Evolutionary conservation across 1,139 yeast genomes (phyloP).

Genomic region (Hyphopichia pseudoburtonii): DNA sequence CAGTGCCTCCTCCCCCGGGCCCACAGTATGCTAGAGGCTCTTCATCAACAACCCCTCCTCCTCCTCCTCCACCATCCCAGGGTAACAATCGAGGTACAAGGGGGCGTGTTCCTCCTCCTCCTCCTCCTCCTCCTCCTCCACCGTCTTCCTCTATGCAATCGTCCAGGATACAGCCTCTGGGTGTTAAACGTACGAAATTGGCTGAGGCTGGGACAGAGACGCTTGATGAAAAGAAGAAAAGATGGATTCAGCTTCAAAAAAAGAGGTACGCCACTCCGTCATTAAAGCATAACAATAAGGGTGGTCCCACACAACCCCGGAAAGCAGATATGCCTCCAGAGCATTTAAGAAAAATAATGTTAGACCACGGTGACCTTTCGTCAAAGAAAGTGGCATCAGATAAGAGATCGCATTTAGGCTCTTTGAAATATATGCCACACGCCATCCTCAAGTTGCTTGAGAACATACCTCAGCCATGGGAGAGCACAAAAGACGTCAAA

Average conservation of each 20-base stretch:
- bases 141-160: too few relatives aligned
- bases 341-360: conserved; percentile 81
- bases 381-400: conserved; percentile 82
- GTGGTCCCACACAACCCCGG: conserved; percentile 52
- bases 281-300: conserved; percentile 19
- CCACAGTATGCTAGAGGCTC: neutral
- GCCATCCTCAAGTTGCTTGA: conserved; percentile 86
- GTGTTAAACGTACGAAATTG: too few relatives aligned
- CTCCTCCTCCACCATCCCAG: conserved; percentile 22
- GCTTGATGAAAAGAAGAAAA: conserved; percentile 40
- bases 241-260: conserved; percentile 71
- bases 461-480: conserved; percentile 99
- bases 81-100: too few relatives aligned
- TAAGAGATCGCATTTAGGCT: conserved; percentile 85
- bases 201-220: conserved; percentile 6
- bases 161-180: too few relatives aligned
- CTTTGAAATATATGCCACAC: conserved; percentile 93
- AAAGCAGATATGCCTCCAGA: conserved; percentile 93
- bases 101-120: too few relatives aligned
- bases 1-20: conserved; percentile 13
- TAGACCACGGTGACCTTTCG: conserved; percentile 84
- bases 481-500: conserved; percentile 75
- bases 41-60: conserved; percentile 11
- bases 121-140: too few relatives aligned
- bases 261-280: conserved; percentile 35